Evolutionary conservation across 768 basidiomycete species (phyloP), one percentile per base, ranked within the genome.

Genomic region (Hygrophoropsis aurantiaca): DNA sequence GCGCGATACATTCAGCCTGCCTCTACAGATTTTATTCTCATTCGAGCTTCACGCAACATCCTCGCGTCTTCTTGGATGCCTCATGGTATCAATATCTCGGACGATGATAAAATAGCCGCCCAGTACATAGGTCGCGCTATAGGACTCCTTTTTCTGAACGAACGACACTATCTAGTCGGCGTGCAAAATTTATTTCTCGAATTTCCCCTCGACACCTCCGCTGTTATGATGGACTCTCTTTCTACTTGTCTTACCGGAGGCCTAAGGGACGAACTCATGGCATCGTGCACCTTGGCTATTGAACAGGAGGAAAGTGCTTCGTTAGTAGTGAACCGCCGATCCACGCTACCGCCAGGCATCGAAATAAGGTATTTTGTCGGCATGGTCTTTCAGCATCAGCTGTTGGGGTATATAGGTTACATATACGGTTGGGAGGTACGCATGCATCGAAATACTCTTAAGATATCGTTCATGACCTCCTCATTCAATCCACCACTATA

Each of bases 361-460:
- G 2, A 46, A 38, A 60, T 79, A 10, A 61, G 66, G 53, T 66
- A 73, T 54, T 79, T 75, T 47, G 77, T 78, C 24, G 79, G 80
- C 10, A 71, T 76, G 73, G 59, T 74, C 23, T 75, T 79, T 46
- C 54, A 56, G 40, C 77, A 79, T 53, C 56, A 40, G 32, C 61
- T 52, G 39, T 71, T 70, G 43, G 61, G 58, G 5, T 77, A 78
- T 53, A 44, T 64, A 7, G 78, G 74, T 18, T 73, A 71, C 38
- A 72, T 80, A 33, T 63, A 67, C 42, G 73, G 71, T 8, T 81
- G 79, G 79, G 75, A 79, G 59, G 77, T 79, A 44, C 6, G 55
- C n/a, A n/a, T 40, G 21, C 39, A 26, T n/a, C 44, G 19, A 38
- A 30, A n/a, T n/a, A n/a, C n/a, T n/a, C n/a, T n/a, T n/a, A n/a